phyloP scores from a whole-genome alignment of 805 yeast genomes.

The Ogataea populi-albae region DNA sequence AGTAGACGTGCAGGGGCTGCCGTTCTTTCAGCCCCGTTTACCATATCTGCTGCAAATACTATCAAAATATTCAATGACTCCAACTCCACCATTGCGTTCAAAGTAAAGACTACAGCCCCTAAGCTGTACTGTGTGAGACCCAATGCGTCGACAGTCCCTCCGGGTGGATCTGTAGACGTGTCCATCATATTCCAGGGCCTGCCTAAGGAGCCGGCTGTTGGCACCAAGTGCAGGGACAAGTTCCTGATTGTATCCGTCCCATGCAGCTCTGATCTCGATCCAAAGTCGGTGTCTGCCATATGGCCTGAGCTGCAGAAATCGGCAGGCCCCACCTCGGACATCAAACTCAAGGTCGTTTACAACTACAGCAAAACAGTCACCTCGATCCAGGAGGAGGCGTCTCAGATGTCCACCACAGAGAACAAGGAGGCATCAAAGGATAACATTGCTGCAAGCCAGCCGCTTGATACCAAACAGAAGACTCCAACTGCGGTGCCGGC shows the following conservation, averaged over 20 bases:
- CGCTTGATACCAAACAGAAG: no score
- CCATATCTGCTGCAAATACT: conserved; percentile 64
- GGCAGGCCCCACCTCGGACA: conserved; percentile 30
- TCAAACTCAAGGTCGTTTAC: conserved; percentile 33
- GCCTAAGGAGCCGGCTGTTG: conserved; percentile 67
- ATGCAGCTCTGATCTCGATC: conserved; percentile 55
- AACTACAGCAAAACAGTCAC: conserved; percentile 29
- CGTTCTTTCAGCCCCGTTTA: conserved; percentile 59
- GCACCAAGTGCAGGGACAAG: conserved; percentile 84
- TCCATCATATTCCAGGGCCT: conserved; percentile 85
- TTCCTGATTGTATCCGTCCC: conserved; percentile 87
- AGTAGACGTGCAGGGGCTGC: no score
- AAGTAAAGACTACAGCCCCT: conserved; percentile 98
- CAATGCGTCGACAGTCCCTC: conserved; percentile 75
- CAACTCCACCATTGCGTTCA: conserved; percentile 69
- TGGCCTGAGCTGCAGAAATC: conserved; percentile 76
- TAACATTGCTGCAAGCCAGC: neutral
- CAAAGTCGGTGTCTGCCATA: conserved; percentile 55
- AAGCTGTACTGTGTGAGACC: conserved; percentile 94
- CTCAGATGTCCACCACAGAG: conserved; percentile 20
- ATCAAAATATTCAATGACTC: conserved; percentile 55
- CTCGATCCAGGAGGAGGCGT: conserved; percentile 32
- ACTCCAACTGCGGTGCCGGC: conserved; percentile 2
- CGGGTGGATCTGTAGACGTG: conserved; percentile 71
- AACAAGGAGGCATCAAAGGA: conserved; percentile 5